Percentiles rank a stretch among this genome's conserved stretches.
These are phyloP conservation scores for Aspergillus sp. DNA, from an alignment of 2,329 filamentous ascomycete genomes.

Conservation along the genomic window DNA sequence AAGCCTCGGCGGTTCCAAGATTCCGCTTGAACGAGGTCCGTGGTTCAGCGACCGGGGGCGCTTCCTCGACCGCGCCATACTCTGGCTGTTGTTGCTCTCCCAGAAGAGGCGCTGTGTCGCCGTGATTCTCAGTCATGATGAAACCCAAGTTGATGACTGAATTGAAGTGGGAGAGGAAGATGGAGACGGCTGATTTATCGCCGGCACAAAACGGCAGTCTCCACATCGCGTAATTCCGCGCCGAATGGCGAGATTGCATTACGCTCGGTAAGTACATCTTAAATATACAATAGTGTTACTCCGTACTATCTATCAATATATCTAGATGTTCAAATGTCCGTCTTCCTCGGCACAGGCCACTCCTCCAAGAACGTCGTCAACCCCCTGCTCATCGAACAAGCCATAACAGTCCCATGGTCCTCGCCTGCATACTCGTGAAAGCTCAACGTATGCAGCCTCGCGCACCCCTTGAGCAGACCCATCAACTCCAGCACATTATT, in stretches of 20 bases:
- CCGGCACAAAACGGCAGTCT: neutral
- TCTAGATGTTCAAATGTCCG: neutral
- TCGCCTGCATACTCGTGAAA: slow-evolving; percentile 26
- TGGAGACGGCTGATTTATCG: neutral
- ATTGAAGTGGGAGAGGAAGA: neutral
- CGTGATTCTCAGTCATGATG: neutral
- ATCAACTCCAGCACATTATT: slow-evolving; percentile 22
- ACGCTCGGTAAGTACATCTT: neutral
- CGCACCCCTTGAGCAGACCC: slow-evolving; percentile 14
- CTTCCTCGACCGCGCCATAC: neutral
- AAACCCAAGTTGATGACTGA: neutral
- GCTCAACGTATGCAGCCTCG: slow-evolving; percentile 16
- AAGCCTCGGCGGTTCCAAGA: slow-evolving; percentile 17
- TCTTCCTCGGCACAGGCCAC: slow-evolving; percentile 7
- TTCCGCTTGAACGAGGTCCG: slow-evolving; percentile 15
- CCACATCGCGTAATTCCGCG: slow-evolving; percentile 3
- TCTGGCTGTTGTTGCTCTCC: neutral
- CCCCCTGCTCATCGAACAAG: slow-evolving; percentile 20
- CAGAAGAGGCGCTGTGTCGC: neutral
- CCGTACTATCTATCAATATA: neutral
- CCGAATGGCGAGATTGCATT: neutral
- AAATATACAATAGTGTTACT: no score
- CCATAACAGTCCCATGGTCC: slow-evolving; percentile 32
- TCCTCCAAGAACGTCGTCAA: slow-evolving; percentile 25
- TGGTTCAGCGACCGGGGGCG: neutral